A percentile compares a stretch with the other conserved stretches of the same genome.
Conservation (phyloP, 352 stramenopile species). For the Globisporangium nagaii region DNA sequence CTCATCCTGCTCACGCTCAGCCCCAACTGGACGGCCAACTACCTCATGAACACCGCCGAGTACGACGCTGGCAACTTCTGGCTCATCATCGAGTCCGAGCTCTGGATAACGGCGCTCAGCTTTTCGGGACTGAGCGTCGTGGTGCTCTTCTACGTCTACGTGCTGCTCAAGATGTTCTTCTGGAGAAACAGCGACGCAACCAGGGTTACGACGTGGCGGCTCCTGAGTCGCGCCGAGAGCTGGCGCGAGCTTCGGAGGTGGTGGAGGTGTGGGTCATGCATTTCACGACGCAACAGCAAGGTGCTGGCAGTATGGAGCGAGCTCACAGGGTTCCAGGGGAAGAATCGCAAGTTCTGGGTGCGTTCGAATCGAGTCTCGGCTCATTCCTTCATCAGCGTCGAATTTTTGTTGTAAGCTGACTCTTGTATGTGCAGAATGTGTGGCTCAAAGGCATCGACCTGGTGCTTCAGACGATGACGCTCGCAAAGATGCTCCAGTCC, state of each 20-base stretch:
- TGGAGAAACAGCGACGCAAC: not conserved
- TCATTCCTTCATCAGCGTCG: not conserved
- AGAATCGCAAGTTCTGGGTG: conserved; percentile 30
- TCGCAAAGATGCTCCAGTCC: conserved; percentile 19
- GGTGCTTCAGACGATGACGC: conserved; percentile 14
- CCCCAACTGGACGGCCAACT: conserved; percentile 30
- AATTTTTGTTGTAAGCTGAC: too few relatives aligned
- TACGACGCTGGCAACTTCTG: conserved; percentile 47
- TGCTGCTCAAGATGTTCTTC: conserved; percentile 21
- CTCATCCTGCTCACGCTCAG: conserved; percentile 20
- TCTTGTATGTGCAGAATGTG: conserved; percentile 16
- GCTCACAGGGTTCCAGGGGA: conserved; percentile 16
- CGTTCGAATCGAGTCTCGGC: not conserved
- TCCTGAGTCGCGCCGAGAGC: conserved; percentile 2
- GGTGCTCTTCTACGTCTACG: conserved; percentile 10
- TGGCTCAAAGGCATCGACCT: conserved; percentile 21
- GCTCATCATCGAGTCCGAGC: conserved; percentile 19
- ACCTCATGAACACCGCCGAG: conserved; percentile 36
- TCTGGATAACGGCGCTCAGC: conserved; percentile 6
- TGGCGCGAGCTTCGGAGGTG: too few relatives aligned
- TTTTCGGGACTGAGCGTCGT: conserved; percentile 11
- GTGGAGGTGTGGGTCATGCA: too few relatives aligned
- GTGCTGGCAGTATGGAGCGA: conserved; percentile 16
- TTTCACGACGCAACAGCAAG: not conserved
- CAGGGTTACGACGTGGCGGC: not conserved